Conservation (phyloP, 805 yeast genomes). For the Wickerhamiella sorbophila region DNA sequence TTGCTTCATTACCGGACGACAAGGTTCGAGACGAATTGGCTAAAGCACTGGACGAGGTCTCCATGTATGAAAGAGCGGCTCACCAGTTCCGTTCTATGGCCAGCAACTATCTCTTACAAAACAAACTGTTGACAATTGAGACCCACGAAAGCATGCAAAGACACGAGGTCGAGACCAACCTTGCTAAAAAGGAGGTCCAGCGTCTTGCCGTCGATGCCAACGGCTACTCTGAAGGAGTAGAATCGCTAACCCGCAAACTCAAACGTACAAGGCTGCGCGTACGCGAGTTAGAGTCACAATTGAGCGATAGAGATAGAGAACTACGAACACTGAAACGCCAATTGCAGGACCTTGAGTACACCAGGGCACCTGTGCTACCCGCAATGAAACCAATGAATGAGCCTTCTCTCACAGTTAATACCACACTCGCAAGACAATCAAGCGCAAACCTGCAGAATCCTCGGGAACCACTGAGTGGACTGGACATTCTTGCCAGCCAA, state of each 20-base stretch:
- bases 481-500: constrained; percentile 43
- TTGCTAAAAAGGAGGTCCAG: constrained; percentile 36
- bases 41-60: constrained; percentile 16
- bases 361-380: constrained; percentile 6
- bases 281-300: constrained; percentile 32
- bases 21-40: constrained; percentile 9
- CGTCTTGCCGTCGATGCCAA: constrained; percentile 27
- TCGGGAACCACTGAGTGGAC: constrained; percentile 27
- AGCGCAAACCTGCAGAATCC: background rate
- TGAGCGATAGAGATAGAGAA: constrained; percentile 33
- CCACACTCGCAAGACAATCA: constrained; percentile 5
- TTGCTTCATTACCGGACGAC: constrained; percentile 8
- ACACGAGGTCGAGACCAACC: constrained; percentile 33
- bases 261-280: constrained; percentile 31
- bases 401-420: constrained; percentile 14
- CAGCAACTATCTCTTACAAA: constrained; percentile 22
- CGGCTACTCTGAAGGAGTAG: constrained; percentile 24
- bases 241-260: constrained; percentile 27
- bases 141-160: constrained; percentile 33
- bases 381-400: constrained; percentile 1
- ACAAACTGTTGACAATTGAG: constrained; percentile 31
- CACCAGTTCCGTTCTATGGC: constrained; percentile 18
- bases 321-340: constrained; percentile 29
- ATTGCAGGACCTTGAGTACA: constrained; percentile 17
- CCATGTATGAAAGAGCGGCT: constrained; percentile 15